Evolutionary conservation across 2,329 filamentous ascomycete species (phyloP), one percentile per base, ranked within the genome.

Genomic region (Colletotrichum higginsianum): DNA sequence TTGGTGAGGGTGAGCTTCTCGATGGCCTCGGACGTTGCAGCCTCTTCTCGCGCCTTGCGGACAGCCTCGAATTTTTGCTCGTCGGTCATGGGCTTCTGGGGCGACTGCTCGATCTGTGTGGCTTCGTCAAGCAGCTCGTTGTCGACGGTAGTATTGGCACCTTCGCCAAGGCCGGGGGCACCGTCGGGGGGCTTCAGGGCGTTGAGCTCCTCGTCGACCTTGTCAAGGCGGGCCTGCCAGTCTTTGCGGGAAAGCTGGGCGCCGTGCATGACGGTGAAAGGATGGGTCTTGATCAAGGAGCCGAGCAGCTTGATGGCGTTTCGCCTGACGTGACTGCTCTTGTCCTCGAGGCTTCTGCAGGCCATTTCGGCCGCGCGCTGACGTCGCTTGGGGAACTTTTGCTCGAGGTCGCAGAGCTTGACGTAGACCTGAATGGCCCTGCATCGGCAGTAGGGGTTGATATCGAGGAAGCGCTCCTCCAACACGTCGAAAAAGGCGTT

Each of bases 401-500:
- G 94, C 57, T 98, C 94, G n/a, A 98, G 87, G 68, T 98, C 95
- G 77, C 95, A 98, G 15, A 99, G 88, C 79, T 92, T 96, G 83
- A 94, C 90, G 78, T 96, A 98, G 4, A 98, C 96, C 79, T 99
- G 96, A 72, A 99, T 94, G 2, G 94, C 91, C 76, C 96, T 89
- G 82, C 93, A 97, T 78, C 96, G 90, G 80, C 95, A 98, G 83
- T 98, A 99, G 0, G 96, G 97, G 81, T 98, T 99, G 78, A 98
- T 90, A 77, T 99, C 96, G 61, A 98, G 87, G 82, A 99, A 99
- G 15, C 96, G 91, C 83, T 98, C 96, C 79, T 99, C 95, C 2
- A 99, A 86, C 0, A 98, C 95, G 77, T 98, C 96, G 78, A 98
- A 98, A 80, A 98, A 99, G 23, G 95, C 95, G 75, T 97, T 96